Evolutionary conservation across 2,329 filamentous ascomycete species (phyloP), one percentile per base, ranked within the genome.

Genomic region (Hypoxylon sp.): DNA sequence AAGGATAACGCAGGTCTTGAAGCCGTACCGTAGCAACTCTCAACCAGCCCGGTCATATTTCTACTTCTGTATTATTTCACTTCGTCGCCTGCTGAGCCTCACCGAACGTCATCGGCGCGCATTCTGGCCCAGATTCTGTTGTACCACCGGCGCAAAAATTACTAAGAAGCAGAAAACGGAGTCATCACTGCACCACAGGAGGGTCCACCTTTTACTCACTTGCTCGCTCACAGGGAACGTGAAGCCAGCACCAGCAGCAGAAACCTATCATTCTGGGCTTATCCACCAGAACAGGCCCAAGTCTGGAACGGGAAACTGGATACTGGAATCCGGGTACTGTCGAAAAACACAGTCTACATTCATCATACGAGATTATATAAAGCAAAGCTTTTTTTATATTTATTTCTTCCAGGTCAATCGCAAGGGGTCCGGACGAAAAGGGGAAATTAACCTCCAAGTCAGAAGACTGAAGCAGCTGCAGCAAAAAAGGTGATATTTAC

Each of bases 41-140:
- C 36, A 31, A 34, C 37, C 44, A 44, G 37, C 51, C n/a, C 48
- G 48, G 48, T 25, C 25, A 12, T 25, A n/a, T 35, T 36, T 15
- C 34, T 41, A 35, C 35, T 36, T 35, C 30, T 42, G 20, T 17
- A n/a, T 26, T 35, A 41, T 23, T 15, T 5, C n/a, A 15, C n/a
- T n/a, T 29, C 40, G 29, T 45, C 26, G 19, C 25, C 35, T 58
- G 57, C 55, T 60, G 54, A 60, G 57, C 57, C 57, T 55, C 57
- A 58, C 55, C 32, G 47, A 38, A 60, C 57, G 57, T 60, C 57
- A 58, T 56, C 51, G n/a, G 56, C 46, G 43, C 41, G 56, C 51
- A 42, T 21, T 31, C 34, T 40, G 17, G 34, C 27, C 55, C 42
- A 50, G 9, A 51, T 51, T 40, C 53, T 38, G 38, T 38, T 49